Evolutionary conservation across 805 yeast genomes (phyloP).

Genomic region (Candida alai): DNA sequence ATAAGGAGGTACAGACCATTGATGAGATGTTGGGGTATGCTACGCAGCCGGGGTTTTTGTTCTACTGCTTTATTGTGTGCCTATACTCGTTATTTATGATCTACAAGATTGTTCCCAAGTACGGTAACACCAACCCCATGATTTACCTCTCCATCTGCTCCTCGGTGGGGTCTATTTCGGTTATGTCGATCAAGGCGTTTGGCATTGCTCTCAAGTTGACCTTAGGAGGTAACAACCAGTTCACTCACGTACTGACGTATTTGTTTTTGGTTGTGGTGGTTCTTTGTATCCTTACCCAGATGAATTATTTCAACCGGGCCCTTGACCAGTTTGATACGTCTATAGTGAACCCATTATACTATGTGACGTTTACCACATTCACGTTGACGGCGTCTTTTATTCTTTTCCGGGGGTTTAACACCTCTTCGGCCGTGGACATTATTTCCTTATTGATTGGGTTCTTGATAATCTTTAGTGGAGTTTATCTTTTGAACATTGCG

Average conservation of each 20-base stretch:
- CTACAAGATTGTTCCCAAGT: conserved; percentile 73
- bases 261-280: conserved; percentile 74
- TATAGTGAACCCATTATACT: conserved; percentile 85
- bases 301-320: conserved; percentile 93
- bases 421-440: conserved; percentile 73
- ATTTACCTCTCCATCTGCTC: conserved; percentile 87
- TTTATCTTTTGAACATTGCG: conserved; percentile 74
- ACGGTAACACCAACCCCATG: conserved; percentile 82
- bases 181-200: conserved; percentile 89
- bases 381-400: conserved; percentile 84
- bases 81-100: conserved; percentile 74
- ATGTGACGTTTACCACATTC: conserved; percentile 87
- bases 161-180: conserved; percentile 84
- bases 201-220: conserved; percentile 89
- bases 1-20: conserved; percentile 80
- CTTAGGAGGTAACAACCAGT: conserved; percentile 80
- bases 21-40: conserved; percentile 85
- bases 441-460: conserved; percentile 82
- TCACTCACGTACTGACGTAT: conserved; percentile 79
- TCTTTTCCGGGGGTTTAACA: conserved; percentile 81
- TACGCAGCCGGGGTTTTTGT: conserved; percentile 67
- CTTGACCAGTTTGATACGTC: conserved; percentile 91
- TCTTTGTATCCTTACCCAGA: conserved; percentile 81
- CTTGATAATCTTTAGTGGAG: conserved; percentile 83
- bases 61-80: conserved; percentile 60